phyloP scores from a whole-genome alignment of 164 flowering plant species.

The Vitis amurensis region DNA sequence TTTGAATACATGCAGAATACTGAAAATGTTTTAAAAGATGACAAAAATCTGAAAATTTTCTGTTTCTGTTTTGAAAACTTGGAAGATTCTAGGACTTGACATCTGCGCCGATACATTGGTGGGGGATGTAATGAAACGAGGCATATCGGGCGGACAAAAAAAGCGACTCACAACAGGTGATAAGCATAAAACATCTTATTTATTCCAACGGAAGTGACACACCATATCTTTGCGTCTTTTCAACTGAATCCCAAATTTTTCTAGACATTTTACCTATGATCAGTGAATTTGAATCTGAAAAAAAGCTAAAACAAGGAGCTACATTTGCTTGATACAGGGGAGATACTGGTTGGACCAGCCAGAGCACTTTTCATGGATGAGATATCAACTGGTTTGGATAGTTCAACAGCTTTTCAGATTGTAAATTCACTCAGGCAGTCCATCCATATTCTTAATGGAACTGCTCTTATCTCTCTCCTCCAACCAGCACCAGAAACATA shows the following conservation, averaged over 20 bases:
- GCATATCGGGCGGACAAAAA: slow-evolving; percentile 54
- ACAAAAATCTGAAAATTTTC: not conserved
- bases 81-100: slow-evolving; percentile 52
- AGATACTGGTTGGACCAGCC: slow-evolving; percentile 60
- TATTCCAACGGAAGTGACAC: too few relatives aligned
- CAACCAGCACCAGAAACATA: slow-evolving; percentile 59
- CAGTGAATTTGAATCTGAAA: not conserved
- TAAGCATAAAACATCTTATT: not conserved
- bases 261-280: not conserved
- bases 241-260: not conserved
- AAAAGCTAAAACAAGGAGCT: too few relatives aligned
- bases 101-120: slow-evolving; percentile 50
- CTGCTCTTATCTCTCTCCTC: slow-evolving; percentile 49
- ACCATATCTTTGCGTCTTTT: not conserved
- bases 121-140: slow-evolving; percentile 46
- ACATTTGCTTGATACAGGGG: slow-evolving; percentile 28
- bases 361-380: slow-evolving; percentile 59
- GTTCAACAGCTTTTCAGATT: slow-evolving; percentile 55
- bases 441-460: slow-evolving; percentile 41
- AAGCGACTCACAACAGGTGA: slow-evolving; percentile 53
- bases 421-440: slow-evolving; percentile 45
- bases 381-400: slow-evolving; percentile 62
- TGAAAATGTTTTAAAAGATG: not conserved
- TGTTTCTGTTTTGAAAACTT: not conserved
- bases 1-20: not conserved